phyloP scores from a whole-genome alignment of 176 grass and related monocot genomes.

The Rhynchospora pubera region DNA sequence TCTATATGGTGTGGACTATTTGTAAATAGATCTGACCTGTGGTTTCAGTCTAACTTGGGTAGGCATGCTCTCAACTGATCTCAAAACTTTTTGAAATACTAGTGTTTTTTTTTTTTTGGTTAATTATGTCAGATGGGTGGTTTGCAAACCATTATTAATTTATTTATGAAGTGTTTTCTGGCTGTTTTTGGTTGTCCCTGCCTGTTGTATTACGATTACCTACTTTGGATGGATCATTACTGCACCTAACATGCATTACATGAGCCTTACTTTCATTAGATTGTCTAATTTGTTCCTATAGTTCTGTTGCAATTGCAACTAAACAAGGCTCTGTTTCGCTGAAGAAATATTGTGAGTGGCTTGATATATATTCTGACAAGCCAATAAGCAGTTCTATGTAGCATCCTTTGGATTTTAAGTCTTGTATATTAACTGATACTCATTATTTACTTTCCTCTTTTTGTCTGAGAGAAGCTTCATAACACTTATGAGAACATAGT shows the following conservation, averaged over 20 bases:
- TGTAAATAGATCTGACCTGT: background rate
- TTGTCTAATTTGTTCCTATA: background rate
- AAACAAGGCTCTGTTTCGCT: background rate
- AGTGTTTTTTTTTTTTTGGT: background rate
- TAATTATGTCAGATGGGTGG: background rate
- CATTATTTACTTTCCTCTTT: background rate
- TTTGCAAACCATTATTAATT: too few relatives aligned
- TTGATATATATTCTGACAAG: background rate
- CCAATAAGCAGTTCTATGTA: background rate
- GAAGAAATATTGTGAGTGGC: background rate
- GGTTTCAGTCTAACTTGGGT: background rate
- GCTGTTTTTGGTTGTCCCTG: too few relatives aligned
- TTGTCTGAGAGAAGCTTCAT: background rate
- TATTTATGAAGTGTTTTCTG: background rate
- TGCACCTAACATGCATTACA: background rate
- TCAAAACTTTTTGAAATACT: background rate
- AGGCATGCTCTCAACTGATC: background rate
- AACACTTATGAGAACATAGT: background rate
- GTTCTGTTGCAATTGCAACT: background rate
- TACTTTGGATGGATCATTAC: background rate
- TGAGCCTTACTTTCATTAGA: too few relatives aligned
- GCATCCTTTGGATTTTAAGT: background rate
- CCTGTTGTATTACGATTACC: background rate
- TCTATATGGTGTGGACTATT: background rate
- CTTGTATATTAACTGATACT: background rate